Evolutionary conservation across 176 grass and related monocot species (phyloP).

Genomic region (Raddia distichophylla): DNA sequence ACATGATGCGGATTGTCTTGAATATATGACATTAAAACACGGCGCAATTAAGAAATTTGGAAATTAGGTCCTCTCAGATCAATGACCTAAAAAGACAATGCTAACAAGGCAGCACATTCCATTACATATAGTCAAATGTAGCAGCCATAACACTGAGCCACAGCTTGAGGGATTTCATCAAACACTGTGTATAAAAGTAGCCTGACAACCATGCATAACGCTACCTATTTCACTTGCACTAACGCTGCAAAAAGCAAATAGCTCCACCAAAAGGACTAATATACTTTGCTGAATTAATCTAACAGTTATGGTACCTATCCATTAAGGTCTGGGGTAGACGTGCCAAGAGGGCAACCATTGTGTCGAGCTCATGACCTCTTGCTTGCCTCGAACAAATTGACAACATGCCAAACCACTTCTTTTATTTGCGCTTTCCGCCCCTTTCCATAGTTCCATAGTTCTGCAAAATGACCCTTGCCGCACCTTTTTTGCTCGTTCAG

Average conservation of each 20-base stretch:
- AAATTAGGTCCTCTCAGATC: too few relatives aligned
- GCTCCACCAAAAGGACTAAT: neutral
- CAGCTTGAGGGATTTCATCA: neutral
- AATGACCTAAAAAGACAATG: neutral
- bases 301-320: neutral
- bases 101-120: neutral
- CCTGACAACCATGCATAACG: neutral
- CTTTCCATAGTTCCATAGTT: constrained; percentile 63
- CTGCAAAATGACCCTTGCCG: constrained; percentile 38
- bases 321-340: neutral
- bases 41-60: too few relatives aligned
- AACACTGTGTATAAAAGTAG: neutral
- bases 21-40: too few relatives aligned
- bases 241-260: neutral
- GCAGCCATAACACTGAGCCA: neutral
- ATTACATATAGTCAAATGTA: neutral
- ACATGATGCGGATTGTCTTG: too few relatives aligned
- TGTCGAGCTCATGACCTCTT: constrained; percentile 43
- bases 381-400: constrained; percentile 40
- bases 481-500: constrained; percentile 39
- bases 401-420: constrained; percentile 44
- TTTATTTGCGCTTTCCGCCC: constrained; percentile 43
- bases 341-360: neutral
- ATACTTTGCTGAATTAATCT: neutral
- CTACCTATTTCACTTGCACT: neutral